Base-by-base conservation (phyloP, 148 eudicot species). In the Amaranthus cruentus region DNA sequence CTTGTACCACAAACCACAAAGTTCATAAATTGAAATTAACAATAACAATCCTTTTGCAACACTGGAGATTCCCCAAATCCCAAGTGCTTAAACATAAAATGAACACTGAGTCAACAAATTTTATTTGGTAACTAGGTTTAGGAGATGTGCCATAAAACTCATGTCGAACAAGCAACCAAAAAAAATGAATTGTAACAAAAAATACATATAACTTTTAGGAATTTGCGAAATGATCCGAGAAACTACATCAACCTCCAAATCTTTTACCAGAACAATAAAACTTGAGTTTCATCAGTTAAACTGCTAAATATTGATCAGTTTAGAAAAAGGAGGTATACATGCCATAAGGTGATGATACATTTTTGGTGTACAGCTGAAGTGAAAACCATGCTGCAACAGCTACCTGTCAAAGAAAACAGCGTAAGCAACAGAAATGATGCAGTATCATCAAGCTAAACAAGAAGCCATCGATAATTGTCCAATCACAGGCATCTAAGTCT, bases 291-390 rank as follows among this genome's bases (percentile, higher is more conserved):
- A 83, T 84, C 80, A 81, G 51, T 73, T 53, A 76, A 85, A 80
- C 78, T 80, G 51, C 70, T 53, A 76, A 85, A 80, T 81, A 84
- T 77, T 66, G 82, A 82, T 77, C 83, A 86, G 74, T 81, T 78
- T 82, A 89, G 88, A 84, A 79, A 77, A 84, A 94, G 93, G 88
- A 86, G 76, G 60, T 86, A 85, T 91, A 94, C 98, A 94, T 94
- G 93, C 82, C 82, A 85, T 94, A 94, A 21, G 97, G 98, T 69
- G 98, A 87, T 66, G 98, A 79, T 60, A 89, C 75, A 80, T 86
- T 78, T 67, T 87, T 75, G 73, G 84, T 74, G 73, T 81, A 83
- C 81, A 88, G 77, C 98, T 96, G 91, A 79, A 75, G 84, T 62
- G 91, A 88, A 84, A 89, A 94, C 79, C 83, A 81, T 64, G 83